Conservation (phyloP, 1,139 yeast species). For the Suhomyces chickasaworum region DNA sequence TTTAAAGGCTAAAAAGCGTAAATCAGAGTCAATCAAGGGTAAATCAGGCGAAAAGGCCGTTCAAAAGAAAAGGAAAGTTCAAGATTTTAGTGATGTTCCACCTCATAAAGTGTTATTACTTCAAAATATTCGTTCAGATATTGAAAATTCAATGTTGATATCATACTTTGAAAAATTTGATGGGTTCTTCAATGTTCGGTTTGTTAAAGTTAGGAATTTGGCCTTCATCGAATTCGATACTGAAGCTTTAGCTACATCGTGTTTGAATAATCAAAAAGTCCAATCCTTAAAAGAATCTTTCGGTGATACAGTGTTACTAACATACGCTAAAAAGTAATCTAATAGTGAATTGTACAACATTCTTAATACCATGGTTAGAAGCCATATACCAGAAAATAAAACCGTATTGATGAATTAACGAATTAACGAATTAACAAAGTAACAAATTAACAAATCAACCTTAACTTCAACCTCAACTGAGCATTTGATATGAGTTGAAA, state of each 20-base stretch:
- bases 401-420: too few relatives aligned
- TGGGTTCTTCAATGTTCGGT: constrained; percentile 68
- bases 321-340: constrained; percentile 38
- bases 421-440: too few relatives aligned
- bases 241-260: constrained; percentile 36
- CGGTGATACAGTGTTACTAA: constrained; percentile 29
- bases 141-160: constrained; percentile 36
- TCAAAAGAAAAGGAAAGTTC: constrained; percentile 20
- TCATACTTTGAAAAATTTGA: constrained; percentile 48
- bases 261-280: constrained; percentile 21
- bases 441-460: too few relatives aligned
- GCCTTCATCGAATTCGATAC: constrained; percentile 80
- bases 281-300: constrained; percentile 19
- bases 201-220: constrained; percentile 65
- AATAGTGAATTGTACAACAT: background rate
- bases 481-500: constrained; percentile 15
- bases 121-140: constrained; percentile 53
- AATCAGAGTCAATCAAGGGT: constrained; percentile 19
- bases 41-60: constrained; percentile 12
- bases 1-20: constrained; percentile 11
- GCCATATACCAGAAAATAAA: background rate
- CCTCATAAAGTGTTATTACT: constrained; percentile 73
- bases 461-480: constrained; percentile 10
- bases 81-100: constrained; percentile 46
- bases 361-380: background rate